phyloP scores from a whole-genome alignment of 2,329 filamentous ascomycete species.

The Colletotrichum lentis region DNA sequence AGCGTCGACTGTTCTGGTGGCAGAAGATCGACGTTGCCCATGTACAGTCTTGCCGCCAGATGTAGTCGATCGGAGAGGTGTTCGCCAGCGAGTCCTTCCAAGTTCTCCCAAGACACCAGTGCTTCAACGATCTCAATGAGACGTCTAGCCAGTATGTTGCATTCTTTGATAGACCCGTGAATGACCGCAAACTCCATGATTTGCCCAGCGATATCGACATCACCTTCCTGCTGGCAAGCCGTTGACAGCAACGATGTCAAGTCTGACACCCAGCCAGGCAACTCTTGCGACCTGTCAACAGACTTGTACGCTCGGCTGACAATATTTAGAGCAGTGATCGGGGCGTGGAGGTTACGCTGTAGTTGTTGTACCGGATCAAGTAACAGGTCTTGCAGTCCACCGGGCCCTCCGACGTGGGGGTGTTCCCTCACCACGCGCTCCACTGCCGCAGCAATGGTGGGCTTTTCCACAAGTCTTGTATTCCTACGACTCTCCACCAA shows the following conservation, averaged over 20 bases:
- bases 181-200: constrained; percentile 25
- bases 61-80: constrained; percentile 10
- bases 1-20: constrained; percentile 3
- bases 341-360: not conserved
- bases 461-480: not conserved
- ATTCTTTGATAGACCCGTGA: constrained; percentile 16
- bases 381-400: not conserved
- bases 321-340: constrained; percentile 26
- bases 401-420: not conserved
- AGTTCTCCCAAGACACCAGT: not conserved
- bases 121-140: constrained; percentile 23
- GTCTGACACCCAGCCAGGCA: constrained; percentile 32
- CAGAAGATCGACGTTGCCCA: constrained; percentile 15
- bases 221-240: constrained; percentile 27
- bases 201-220: constrained; percentile 19
- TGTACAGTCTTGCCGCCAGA: constrained; percentile 16
- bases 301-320: constrained; percentile 23
- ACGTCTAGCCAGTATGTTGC: constrained; percentile 11
- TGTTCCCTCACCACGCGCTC: constrained; percentile 9
- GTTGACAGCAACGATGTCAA: constrained; percentile 28
- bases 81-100: not conserved
- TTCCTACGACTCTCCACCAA: not conserved
- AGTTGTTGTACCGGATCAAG: not conserved
- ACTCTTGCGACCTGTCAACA: constrained; percentile 5
- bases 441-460: not conserved